These are phyloP conservation scores for Ogataea ramenticola DNA, from an alignment of 805 yeast species.

Conservation along the genomic window DNA sequence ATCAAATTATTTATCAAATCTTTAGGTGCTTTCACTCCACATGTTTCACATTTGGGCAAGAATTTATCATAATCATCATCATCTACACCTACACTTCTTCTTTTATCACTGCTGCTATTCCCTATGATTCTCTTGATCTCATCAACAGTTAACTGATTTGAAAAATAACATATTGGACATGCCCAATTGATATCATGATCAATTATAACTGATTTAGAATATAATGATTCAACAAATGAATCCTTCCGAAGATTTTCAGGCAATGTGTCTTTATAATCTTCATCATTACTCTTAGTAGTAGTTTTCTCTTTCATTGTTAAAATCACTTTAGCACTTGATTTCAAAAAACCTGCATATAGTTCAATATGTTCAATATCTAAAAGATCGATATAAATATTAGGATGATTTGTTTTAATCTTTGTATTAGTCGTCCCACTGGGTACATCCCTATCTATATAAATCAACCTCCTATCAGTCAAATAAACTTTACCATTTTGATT, in stretches of 20 bases:
- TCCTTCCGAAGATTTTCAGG: background rate
- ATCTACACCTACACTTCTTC: no score
- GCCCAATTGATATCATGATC: slow-evolving; percentile 48
- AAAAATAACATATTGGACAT: slow-evolving; percentile 83
- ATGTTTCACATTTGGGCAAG: slow-evolving; percentile 45
- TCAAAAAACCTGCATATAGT: slow-evolving; percentile 49
- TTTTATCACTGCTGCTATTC: no score
- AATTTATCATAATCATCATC: slow-evolving; percentile 4
- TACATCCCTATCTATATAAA: slow-evolving; percentile 63
- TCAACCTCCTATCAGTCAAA: slow-evolving; percentile 64
- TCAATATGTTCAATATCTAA: slow-evolving; percentile 13
- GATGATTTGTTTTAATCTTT: background rate
- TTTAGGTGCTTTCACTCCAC: slow-evolving; percentile 49
- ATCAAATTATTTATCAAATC: slow-evolving; percentile 24
- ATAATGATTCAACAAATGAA: background rate
- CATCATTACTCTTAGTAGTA: no score
- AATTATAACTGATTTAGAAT: background rate
- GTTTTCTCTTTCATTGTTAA: slow-evolving; percentile 15
- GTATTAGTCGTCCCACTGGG: no score
- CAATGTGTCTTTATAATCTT: background rate
- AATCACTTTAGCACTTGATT: slow-evolving; percentile 72
- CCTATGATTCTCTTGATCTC: background rate
- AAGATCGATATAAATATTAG: slow-evolving; percentile 10
- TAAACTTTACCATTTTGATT: slow-evolving; percentile 75
- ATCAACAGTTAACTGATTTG: slow-evolving; percentile 37